Base-by-base conservation (phyloP, 495 filamentous ascomycete genomes). In the Lophium mytilinum region DNA sequence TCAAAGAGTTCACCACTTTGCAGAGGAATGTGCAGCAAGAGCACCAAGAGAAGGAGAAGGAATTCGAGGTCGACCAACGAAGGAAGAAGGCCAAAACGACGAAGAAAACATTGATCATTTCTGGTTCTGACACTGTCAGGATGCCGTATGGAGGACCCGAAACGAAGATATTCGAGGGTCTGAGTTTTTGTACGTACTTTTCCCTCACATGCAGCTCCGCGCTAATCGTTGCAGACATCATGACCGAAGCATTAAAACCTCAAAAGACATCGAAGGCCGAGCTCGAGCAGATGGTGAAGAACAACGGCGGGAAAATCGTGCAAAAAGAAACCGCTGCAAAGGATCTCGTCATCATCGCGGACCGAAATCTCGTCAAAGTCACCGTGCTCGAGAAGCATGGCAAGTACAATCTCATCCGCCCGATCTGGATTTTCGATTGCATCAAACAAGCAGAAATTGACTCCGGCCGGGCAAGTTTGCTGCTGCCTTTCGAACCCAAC, bases 361-460 rank as follows among this genome's bases (percentile, higher is more conserved):
- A 97, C 50, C 84, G 87, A 55, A 59, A 55, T 50, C 85, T 88
- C 12, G 89, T 97, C 52, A 90, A 90, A 63, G 91, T 93, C 7
- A 87, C 87, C 30, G 89, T 87, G 10, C 62, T 95, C 14, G 84
- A 86, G 40, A 94, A 89, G 62, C 74, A 72, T 6, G 84, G 81
- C 15, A 74, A 82, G 1, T 71, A 75, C 19, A 83, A 89, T 58
- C 84, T 97, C 55, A 76, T 96, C 39, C 79, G 82, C 17, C 87
- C 91, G 5, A 79, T 77, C 12, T 99, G 93, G 93, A 71, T 96
- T 10, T 75, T 91, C 35, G 90, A 96, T 67, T 93, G 87, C 60
- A 77, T 89, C 53, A 75, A 73, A 60, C 85, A 89, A 62, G 75
- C 70, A 17, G 77, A 89, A 50, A 73, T 76, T 11, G 88, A 93